Evolutionary conservation across 495 filamentous ascomycete genomes (phyloP), one percentile per base, ranked within the genome.

Genomic region (Xylaria cubensis): DNA sequence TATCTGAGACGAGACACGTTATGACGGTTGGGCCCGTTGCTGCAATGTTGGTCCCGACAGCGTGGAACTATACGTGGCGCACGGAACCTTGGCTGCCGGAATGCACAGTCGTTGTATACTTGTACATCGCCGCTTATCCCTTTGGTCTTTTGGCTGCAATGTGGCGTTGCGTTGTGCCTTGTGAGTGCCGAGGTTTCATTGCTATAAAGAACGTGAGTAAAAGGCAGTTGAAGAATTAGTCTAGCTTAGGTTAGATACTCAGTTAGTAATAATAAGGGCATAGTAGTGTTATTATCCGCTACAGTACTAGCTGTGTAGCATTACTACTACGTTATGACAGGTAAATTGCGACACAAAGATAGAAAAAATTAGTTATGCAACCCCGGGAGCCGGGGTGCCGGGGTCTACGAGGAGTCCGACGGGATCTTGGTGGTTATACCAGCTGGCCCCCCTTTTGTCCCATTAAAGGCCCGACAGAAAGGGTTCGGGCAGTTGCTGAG

Each of bases 361-460:
- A 13, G 32, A 34, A 34, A 58, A 34, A 58, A 34, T 39, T 15
- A 63, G 61, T 64, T 64, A 64, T 64, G 61, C 61, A 64, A 42
- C 7, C 42, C 26, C 26, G 64, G 64, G 15, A n/a, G 55, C 19
- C 70, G 70, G 70, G 53, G 70, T 59, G 63, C 63, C 70, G 70
- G 70, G 63, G 50, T 72, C 7, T 72, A 58, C 24, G 10, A 72
- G 41, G 63, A 72, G 51, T 72, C 70, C 70, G 70, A 72, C 70
- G 70, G 70, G 63, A 46, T 53, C 34, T 44, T 58, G 24, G 29
- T 39, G 41, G 26, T 53, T 53, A 46, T 48, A 24, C 44, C 58
- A 32, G 29, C 15, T 32, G 21, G 21, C 17, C 50, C 44, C 48
- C 48, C n/a, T 51, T 50, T n/a, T n/a, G 19, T 50, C 26, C 39